These are phyloP conservation scores for Gleditsia sinensis DNA, from an alignment of 306 rosid genomes.

Conservation along the genomic window DNA sequence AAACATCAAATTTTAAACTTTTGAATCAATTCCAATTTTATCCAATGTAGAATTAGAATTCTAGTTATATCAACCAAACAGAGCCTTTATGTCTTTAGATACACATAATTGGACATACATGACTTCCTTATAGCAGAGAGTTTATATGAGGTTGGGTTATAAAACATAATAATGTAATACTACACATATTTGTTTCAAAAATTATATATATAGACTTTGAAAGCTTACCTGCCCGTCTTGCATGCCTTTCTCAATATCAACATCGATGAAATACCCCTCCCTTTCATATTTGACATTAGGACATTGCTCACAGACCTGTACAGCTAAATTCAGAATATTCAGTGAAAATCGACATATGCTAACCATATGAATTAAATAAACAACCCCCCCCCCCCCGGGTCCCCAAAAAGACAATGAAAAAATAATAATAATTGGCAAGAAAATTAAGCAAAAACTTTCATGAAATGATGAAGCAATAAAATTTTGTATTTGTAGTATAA, in stretches of 20 bases:
- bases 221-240: conserved; percentile 75
- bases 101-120: not conserved
- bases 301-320: conserved; percentile 96
- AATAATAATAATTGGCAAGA: too few relatives aligned
- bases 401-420: not conserved
- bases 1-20: not conserved
- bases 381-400: not conserved
- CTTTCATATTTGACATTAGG: conserved; percentile 88
- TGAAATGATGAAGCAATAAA: not conserved
- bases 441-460: not conserved
- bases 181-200: not conserved
- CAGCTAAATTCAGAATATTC: not conserved
- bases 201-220: too few relatives aligned
- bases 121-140: not conserved
- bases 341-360: not conserved
- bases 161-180: not conserved
- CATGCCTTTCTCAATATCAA: conserved; percentile 99
- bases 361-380: not conserved
- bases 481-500: not conserved
- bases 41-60: too few relatives aligned
- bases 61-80: not conserved
- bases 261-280: conserved; percentile 90
- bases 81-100: not conserved
- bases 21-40: too few relatives aligned
- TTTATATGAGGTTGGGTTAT: too few relatives aligned